Evolutionary conservation across 164 flowering plant species (phyloP), one percentile per base, ranked within the genome.

Genomic region (Dillenia suffruticosa): DNA sequence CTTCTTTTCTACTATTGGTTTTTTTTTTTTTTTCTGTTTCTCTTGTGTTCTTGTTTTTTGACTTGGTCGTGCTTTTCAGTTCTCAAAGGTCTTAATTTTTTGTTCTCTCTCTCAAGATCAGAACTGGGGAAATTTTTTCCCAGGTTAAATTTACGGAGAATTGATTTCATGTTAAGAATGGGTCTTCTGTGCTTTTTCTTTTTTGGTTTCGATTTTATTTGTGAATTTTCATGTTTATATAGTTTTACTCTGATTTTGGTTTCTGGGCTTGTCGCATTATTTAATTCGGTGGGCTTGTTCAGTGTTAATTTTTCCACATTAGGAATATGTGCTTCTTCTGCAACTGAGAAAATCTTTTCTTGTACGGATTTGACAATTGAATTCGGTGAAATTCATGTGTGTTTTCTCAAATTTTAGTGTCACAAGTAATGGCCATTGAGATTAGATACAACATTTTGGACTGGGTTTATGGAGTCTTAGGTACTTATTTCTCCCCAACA

Each of bases 331-430:
- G 58, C 40, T 32, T 32, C 58, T 60, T 54, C 49, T 51, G 58
- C 46, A 62, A 51, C 58, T 51, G 62, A 61, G 46, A 59, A 53
- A 32, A 32, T 32, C 40, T 44, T 71, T 58, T 62, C 45, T 9
- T 60, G 69, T 65, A 51, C 62, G 43, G 58, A 57, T 61, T 50
- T 44, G 46, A 57, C 63, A 9, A 48, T 63, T 57, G 61, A 55
- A 54, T 32, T 58, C 43, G 9, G 57, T 54, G 50, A 17, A 54
- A 48, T 71, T 5, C 22, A 57, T 71, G 50, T 17, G 54, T 63
- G 57, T 40, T 57, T 24, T 61, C 54, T 43, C 57, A 3, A 48
- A 9, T 51, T 47, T 8, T 52, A 43, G 50, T 63, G 56, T 55
- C 54, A 54, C 26, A 48, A 26, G 32, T 16, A 57, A 55, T 17